A percentile compares a stretch with the other conserved stretches of the same genome.
Evolutionary conservation across 768 basidiomycete species (phyloP).

Genomic region (Mrakia gelida): DNA sequence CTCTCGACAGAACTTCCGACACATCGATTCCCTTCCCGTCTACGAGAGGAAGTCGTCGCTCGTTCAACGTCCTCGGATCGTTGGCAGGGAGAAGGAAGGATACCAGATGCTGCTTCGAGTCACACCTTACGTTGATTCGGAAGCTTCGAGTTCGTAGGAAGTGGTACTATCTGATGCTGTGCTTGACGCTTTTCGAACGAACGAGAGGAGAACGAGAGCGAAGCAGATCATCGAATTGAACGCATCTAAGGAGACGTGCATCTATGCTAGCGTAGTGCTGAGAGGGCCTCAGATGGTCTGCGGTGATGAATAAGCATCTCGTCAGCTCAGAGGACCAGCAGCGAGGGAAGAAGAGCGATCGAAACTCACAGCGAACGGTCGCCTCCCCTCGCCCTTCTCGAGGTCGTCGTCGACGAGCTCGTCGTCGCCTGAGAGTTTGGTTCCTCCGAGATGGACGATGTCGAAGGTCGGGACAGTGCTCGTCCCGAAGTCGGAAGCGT

Average conservation of each 20-base stretch:
- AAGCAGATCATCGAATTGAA: neutral
- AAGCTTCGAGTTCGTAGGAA: neutral
- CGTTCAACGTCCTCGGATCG: constrained; percentile 24
- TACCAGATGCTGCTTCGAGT: constrained; percentile 30
- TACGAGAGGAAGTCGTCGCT: constrained; percentile 23
- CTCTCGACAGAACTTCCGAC: constrained; percentile 6
- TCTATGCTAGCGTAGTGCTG: too few relatives aligned
- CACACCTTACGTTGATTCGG: neutral
- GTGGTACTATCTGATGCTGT: too few relatives aligned
- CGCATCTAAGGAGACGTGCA: neutral
- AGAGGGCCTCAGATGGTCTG: too few relatives aligned
- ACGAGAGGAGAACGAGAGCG: neutral
- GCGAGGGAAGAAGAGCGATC: neutral
- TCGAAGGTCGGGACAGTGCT: too few relatives aligned
- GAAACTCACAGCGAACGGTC: neutral
- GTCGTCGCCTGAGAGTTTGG: neutral
- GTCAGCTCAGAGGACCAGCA: too few relatives aligned
- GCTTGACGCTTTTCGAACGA: neutral
- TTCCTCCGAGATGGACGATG: neutral
- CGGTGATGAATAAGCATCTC: too few relatives aligned
- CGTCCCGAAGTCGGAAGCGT: too few relatives aligned
- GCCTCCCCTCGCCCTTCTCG: neutral
- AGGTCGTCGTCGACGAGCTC: neutral
- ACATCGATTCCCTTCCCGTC: constrained; percentile 1
- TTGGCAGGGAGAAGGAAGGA: constrained; percentile 22